Base-by-base conservation (phyloP, 2,329 filamentous ascomycete genomes). In the Clonostachys rosea region DNA sequence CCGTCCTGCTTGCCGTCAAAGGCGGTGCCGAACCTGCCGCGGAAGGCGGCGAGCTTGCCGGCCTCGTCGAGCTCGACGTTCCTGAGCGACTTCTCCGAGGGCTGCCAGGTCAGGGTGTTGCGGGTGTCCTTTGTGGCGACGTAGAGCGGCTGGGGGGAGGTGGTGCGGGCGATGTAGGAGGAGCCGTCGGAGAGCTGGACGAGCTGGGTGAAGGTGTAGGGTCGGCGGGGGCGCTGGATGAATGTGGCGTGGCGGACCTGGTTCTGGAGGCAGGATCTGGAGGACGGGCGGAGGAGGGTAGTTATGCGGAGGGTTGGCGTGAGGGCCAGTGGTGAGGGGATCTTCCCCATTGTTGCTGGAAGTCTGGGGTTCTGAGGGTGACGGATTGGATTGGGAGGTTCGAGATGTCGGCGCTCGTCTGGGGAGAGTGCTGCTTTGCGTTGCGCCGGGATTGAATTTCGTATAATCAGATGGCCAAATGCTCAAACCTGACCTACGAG, bases 201-300 rank as follows among this genome's bases (percentile, higher is more conserved):
- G 50, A 99, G 81, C 71, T 99, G 94, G n/a, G 92, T 96, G 76
- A 96, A 97, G 56, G 86, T 89, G 77, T 96, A 97, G 40, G 94
- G 92, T 6, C 91, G 83, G 61, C 91, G 87, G n/a, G 91, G 91
- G 14, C 94, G 89, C 52, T 79, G 80, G 62, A 97, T 81, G 53
- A 96, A 87, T 20, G 88, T 91, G 45, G 94, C 94, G 64, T 90
- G 83, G 50, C 91, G 86, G 63, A 83, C 75, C 71, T 91, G 87
- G 44, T 50, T 49, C 55, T 47, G 50, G 58, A 54, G 44, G 54
- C 51, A 50, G 47, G 30, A 47, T 44, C 43, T 17, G 3, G 42
- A 43, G 12, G 44, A 40, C 6, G 55, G 49, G 47, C 57, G 48
- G 49, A 65, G 61, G 44, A 60, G 54, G 54, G 50, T 52, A 55